Evolutionary conservation across 2,329 filamentous ascomycete species (phyloP).

Genomic region (Verticillium nonalfalfae): DNA sequence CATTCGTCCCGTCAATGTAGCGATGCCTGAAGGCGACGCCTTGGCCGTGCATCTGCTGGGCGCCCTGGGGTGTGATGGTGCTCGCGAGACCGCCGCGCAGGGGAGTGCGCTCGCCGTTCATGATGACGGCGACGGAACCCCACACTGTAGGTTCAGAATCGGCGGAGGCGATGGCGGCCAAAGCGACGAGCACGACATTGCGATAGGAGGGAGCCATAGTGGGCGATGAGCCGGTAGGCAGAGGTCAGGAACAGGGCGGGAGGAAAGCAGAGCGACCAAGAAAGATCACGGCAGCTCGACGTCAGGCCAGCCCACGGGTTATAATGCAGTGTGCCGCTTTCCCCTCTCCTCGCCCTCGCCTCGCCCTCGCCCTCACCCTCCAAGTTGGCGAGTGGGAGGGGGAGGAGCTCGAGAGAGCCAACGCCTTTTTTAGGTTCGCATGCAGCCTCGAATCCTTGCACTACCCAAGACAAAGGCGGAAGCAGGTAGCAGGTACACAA

Average conservation of each 20-base stretch:
- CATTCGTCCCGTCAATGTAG: slow-evolving; percentile 30
- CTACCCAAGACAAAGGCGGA: not conserved
- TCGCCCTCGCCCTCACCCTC: not conserved
- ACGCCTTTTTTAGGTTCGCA: not conserved
- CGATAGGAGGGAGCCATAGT: not conserved
- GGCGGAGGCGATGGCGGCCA: not conserved
- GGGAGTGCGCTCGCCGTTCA: slow-evolving; percentile 49
- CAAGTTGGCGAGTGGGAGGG: not conserved
- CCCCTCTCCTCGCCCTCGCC: too few relatives aligned
- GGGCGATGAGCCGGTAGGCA: not conserved
- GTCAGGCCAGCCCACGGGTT: not conserved
- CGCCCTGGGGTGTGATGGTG: slow-evolving; percentile 44
- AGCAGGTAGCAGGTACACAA: not conserved
- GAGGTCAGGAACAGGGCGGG: not conserved
- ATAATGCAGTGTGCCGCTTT: not conserved
- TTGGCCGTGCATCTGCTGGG: slow-evolving; percentile 43
- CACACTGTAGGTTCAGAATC: slow-evolving; percentile 31
- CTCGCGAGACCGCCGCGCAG: slow-evolving; percentile 18
- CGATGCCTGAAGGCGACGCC: slow-evolving; percentile 41
- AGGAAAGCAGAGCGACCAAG: not conserved
- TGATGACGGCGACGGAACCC: slow-evolving; percentile 40
- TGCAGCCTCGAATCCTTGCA: not conserved
- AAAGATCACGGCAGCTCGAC: not conserved
- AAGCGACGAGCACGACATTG: not conserved
- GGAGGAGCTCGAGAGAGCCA: not conserved